Evolutionary conservation across 176 grass and related monocot genomes (phyloP), one percentile per base, ranked within the genome.

Genomic region (Triticum monococcum): DNA sequence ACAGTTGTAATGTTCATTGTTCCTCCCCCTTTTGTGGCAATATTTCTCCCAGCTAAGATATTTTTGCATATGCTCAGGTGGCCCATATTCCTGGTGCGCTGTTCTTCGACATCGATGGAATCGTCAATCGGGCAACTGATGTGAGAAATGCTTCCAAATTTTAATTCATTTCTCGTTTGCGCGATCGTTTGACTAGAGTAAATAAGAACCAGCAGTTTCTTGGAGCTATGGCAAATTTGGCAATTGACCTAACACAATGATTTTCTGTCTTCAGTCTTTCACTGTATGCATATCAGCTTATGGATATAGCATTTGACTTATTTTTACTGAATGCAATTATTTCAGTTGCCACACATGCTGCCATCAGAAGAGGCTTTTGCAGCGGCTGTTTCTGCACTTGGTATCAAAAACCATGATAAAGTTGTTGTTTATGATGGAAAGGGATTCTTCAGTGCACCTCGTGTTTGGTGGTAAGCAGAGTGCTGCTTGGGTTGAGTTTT

Each of bases 371-470:
- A 91, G 62, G 90, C 94, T 83, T 99, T 99, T 83, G 84, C 90
- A 78, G 94, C 88, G 67, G 90, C 87, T 61, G 68, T 94, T 87
- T 94, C 94, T 23, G 84, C 85, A 64, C 90, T 99, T 72, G 94
- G 61, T 86, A 91, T 98, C 22, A 86, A 72, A 52, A 93, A 99
- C 48, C 78, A 91, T 17, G 93, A 99, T 81, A 85, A 80, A 84
- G 75, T 99, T 54, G 83, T 99, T 86, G 74, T 99, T 83, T 99
- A 96, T 92, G 97, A 99, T 80, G 90, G 86, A 75, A 99, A 99
- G 50, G 97, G 94, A 11, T 79, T 91, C 35, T 99, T 83, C 77
- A 96, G 92, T 85, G 94, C 93, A 9, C 85, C 97, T 74, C 88
- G 92, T 72, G 92, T 99, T 86, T 99, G 97, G 97, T 99, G 97